phyloP scores from a whole-genome alignment of 1,139 yeast species.

The Maudiozyma humilis region DNA sequence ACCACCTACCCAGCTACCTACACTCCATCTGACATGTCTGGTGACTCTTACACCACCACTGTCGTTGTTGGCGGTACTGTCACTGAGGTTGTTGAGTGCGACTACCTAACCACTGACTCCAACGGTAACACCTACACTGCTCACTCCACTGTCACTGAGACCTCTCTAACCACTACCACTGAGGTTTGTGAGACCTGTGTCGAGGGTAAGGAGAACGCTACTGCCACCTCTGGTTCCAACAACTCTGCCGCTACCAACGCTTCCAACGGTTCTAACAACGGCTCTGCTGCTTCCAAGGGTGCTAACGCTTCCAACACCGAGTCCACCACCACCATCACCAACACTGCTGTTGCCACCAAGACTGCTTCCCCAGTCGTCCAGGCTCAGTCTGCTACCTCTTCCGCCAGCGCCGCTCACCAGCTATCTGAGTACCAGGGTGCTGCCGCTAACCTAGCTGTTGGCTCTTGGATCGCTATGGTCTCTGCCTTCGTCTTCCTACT shows the following conservation, averaged over 20 bases:
- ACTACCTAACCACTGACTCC: constrained; percentile 6
- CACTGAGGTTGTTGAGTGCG: constrained; percentile 6
- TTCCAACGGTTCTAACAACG: constrained; percentile 1
- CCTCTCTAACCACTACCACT: constrained; percentile 3
- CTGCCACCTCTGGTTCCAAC: constrained; percentile 1
- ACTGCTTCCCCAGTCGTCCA: constrained; percentile 5
- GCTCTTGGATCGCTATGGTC: constrained; percentile 7
- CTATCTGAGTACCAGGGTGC: constrained; percentile 3
- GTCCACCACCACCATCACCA: too few species aligned
- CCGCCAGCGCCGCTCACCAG: constrained; percentile 1
- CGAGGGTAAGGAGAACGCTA: neutral
- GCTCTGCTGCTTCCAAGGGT: constrained; percentile 1
- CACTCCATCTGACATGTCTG: constrained; percentile 9
- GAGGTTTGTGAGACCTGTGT: constrained; percentile 2
- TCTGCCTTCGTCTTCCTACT: constrained; percentile 7
- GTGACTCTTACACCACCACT: constrained; percentile 8
- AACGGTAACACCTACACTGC: constrained; percentile 5
- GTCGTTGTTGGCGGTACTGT: constrained; percentile 4
- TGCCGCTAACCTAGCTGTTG: constrained; percentile 6
- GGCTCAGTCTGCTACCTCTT: constrained; percentile 1
- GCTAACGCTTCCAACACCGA: neutral
- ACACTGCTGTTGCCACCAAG: constrained; percentile 2
- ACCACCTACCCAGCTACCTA: constrained; percentile 5
- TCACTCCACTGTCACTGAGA: constrained; percentile 4
- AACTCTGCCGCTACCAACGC: neutral